Base-by-base conservation (phyloP, 1,139 yeast species). In the Lodderomyces elongisporus region DNA sequence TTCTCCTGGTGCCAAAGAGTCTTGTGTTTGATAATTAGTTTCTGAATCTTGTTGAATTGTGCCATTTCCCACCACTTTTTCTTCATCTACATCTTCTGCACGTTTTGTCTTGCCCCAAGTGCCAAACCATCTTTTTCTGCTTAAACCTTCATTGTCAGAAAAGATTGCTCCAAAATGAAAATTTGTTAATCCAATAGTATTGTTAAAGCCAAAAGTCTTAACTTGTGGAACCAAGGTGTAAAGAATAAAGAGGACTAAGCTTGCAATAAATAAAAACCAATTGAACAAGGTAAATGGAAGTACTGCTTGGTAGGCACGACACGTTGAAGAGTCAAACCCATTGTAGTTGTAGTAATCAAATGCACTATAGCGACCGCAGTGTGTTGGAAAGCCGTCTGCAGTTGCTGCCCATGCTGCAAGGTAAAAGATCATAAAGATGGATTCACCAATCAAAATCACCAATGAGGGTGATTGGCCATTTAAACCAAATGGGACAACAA, bases 271-370 rank as follows among this genome's bases (percentile, higher is more conserved):
- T 33, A 55, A 41, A 4, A 60, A 17, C 60, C 62, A 62, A 23
- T 46, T 43, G 30, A 62, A 37, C 24, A 62, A 51, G 0, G 56
- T 47, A 37, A 62, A 51, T 2, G 63, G 60, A 37, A 58, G 49
- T 12, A 51, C 35, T 1, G 63, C 63, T 42, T 61, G 54, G 5
- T 54, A 54, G 4, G 49, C 17, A 25, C 38, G 37, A 42, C 68
- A 62, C 30, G 46, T 35, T 17, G 28, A 10, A 14, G 21, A 14
- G 3, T 30, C 27, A 25, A 28, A 23, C 10, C 32, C 12, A 17
- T 10, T n/a, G 21, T n/a, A 14, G 21, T 20, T 20, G 20, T 24
- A 29, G 20, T 17, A 29, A 16, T 14, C 24, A 8, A 31, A 3
- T 3, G 17, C 24, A 9, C 12, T 15, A 3, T 24, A 25, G 25